phyloP scores from a whole-genome alignment of 2,329 filamentous ascomycete species.

The Verticillium alfalfae region DNA sequence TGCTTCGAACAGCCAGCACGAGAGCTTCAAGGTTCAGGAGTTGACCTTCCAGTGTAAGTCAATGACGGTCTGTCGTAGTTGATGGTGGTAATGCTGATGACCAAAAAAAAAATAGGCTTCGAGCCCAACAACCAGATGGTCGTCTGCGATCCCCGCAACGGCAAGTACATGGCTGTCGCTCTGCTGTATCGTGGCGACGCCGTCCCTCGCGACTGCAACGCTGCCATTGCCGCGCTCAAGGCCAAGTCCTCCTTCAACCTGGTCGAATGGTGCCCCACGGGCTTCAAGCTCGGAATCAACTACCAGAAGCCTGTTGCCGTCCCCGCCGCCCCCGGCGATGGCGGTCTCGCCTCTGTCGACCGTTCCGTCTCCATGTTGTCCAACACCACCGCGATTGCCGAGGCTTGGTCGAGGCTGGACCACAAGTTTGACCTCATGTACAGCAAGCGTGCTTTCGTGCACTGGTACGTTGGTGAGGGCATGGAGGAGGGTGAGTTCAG shows the following conservation, averaged over 20 bases:
- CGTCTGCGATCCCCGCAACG: constrained; percentile 67
- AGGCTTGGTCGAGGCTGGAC: constrained; percentile 68
- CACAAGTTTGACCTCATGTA: constrained; percentile 77
- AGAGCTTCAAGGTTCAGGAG: constrained; percentile 82
- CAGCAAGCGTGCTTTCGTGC: constrained; percentile 70
- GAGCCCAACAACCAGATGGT: constrained; percentile 79
- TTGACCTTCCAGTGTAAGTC: constrained; percentile 66
- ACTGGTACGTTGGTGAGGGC: constrained; percentile 82
- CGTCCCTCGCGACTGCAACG: constrained; percentile 64
- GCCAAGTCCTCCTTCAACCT: constrained; percentile 68
- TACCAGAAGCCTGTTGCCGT: constrained; percentile 63
- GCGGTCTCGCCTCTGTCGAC: constrained; percentile 56
- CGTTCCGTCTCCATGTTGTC: constrained; percentile 66
- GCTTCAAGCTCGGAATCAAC: constrained; percentile 73
- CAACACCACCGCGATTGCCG: constrained; percentile 70
- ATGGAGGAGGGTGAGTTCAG: constrained; percentile 92
- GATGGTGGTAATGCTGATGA: constrained; percentile 7
- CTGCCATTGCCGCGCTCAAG: constrained; percentile 62
- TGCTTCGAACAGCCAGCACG: constrained; percentile 71
- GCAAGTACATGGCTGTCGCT: constrained; percentile 72
- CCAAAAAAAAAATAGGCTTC: constrained; percentile 49
- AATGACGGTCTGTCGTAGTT: too few relatives aligned
- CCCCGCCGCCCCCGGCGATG: constrained; percentile 45
- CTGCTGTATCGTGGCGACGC: constrained; percentile 68
- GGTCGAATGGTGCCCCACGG: constrained; percentile 70